These are phyloP conservation scores for Rhamnella rubrinervis DNA, from an alignment of 331 rosid species.

Conservation along the genomic window DNA sequence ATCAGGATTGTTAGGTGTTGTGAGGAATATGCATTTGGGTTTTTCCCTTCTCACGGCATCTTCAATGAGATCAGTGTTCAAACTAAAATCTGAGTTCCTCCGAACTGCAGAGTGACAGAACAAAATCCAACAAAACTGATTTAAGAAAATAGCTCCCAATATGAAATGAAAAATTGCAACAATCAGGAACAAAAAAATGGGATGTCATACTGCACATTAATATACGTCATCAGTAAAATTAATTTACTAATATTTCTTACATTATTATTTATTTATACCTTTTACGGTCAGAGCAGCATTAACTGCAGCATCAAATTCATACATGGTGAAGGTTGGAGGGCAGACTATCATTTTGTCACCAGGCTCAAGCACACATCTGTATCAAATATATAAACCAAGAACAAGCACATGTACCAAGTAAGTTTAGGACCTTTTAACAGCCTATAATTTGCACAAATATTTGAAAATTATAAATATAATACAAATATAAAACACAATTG, in stretches of 20 bases:
- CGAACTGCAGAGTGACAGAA: constrained; percentile 55
- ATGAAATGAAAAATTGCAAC: constrained; percentile 1
- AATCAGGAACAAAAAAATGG: not conserved
- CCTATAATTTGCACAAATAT: not conserved
- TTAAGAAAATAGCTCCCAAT: not conserved
- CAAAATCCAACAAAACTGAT: constrained; percentile 15
- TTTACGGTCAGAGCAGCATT: constrained; percentile 79
- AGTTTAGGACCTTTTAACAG: constrained; percentile 11
- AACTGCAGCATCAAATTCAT: constrained; percentile 94
- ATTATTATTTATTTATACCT: constrained; percentile 1
- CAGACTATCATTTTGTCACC: constrained; percentile 96
- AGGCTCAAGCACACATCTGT: constrained; percentile 92
- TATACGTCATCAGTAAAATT: no score
- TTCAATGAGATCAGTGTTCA: constrained; percentile 62
- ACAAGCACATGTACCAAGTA: constrained; percentile 5
- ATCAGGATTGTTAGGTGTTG: constrained; percentile 98
- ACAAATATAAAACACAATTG: not conserved
- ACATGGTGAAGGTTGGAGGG: constrained; percentile 98
- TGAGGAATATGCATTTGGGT: constrained; percentile 96
- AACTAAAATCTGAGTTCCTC: constrained; percentile 77
- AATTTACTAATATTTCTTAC: constrained; percentile 34
- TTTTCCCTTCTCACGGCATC: constrained; percentile 67
- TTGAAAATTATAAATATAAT: no score
- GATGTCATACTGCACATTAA: not conserved
- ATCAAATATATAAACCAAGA: constrained; percentile 19